Percentiles rank a stretch among this genome's conserved stretches.
phyloP scores from a whole-genome alignment of 2,329 filamentous ascomycete species.

The Ophiosphaerella korrae region DNA sequence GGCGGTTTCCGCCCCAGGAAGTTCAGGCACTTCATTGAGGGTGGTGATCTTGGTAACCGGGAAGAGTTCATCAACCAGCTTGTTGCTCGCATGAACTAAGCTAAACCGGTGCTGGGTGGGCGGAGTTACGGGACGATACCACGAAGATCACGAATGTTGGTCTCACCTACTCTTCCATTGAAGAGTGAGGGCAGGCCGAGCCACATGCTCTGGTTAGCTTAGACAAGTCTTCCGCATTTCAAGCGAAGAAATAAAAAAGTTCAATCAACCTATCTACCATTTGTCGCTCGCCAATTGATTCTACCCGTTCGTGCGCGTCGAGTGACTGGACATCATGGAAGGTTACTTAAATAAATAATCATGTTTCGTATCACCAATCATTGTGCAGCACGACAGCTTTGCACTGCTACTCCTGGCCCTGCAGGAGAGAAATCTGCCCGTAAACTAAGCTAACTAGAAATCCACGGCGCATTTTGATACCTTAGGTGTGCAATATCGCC shows the following conservation, averaged over 20 bases:
- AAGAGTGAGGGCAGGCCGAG: slow-evolving; percentile 36
- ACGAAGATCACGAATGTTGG: slow-evolving; percentile 30
- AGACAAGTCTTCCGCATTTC: slow-evolving; percentile 32
- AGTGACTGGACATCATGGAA: too few relatives aligned
- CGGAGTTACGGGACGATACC: slow-evolving; percentile 40
- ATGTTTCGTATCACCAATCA: too few relatives aligned
- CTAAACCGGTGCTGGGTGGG: slow-evolving; percentile 30
- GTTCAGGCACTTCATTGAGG: slow-evolving; percentile 99
- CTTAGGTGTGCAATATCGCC: too few relatives aligned
- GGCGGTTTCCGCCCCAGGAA: slow-evolving; percentile 96
- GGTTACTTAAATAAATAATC: too few relatives aligned
- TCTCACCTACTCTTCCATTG: slow-evolving; percentile 21
- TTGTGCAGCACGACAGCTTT: too few relatives aligned
- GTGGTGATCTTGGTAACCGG: slow-evolving; percentile 97
- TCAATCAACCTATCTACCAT: background rate
- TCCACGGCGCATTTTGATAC: too few relatives aligned
- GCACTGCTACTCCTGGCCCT: too few relatives aligned
- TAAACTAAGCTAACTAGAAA: too few relatives aligned
- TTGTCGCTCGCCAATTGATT: too few relatives aligned
- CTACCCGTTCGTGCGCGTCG: too few relatives aligned
- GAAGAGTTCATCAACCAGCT: slow-evolving; percentile 98
- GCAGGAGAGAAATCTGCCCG: too few relatives aligned
- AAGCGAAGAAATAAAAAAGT: slow-evolving; percentile 24
- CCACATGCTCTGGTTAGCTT: slow-evolving; percentile 38
- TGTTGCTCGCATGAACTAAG: slow-evolving; percentile 98